These are phyloP conservation scores for Diaporthe helianthi DNA, from an alignment of 2,329 filamentous ascomycete genomes.

Conservation along the genomic window DNA sequence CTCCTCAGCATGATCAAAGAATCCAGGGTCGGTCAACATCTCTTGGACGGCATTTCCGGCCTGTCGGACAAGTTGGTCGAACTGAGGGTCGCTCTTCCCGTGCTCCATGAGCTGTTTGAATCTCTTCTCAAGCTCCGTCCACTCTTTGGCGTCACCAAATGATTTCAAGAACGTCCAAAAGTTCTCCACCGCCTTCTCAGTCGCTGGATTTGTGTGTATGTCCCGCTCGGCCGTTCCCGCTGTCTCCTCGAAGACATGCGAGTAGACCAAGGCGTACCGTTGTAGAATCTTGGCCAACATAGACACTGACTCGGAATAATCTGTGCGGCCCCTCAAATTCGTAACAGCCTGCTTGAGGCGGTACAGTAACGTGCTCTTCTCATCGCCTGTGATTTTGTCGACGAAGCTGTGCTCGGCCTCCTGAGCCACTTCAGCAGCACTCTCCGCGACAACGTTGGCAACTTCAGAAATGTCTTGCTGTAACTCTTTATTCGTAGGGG, in stretches of 20 bases:
- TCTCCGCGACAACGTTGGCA: slow-evolving; percentile 60
- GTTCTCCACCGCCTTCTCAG: slow-evolving; percentile 77
- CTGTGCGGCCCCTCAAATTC: slow-evolving; percentile 75
- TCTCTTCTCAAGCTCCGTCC: slow-evolving; percentile 74
- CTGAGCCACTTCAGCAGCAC: slow-evolving; percentile 57
- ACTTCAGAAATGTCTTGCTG: slow-evolving; percentile 63
- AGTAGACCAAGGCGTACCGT: slow-evolving; percentile 80
- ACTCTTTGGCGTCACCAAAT: slow-evolving; percentile 76
- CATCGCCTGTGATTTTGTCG: slow-evolving; percentile 75
- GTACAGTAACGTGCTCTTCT: slow-evolving; percentile 74
- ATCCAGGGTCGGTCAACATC: slow-evolving; percentile 84
- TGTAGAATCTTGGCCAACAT: slow-evolving; percentile 78
- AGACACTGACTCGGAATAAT: slow-evolving; percentile 88
- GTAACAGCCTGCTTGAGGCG: slow-evolving; percentile 79
- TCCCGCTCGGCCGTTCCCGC: slow-evolving; percentile 73
- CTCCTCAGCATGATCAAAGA: slow-evolving; percentile 76
- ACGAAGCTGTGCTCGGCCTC: slow-evolving; percentile 74
- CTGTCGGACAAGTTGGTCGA: slow-evolving; percentile 78
- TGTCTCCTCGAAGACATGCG: slow-evolving; percentile 73
- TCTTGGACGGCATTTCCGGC: slow-evolving; percentile 78
- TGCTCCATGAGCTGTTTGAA: slow-evolving; percentile 77
- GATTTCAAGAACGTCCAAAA: slow-evolving; percentile 83
- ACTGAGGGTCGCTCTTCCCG: slow-evolving; percentile 78
- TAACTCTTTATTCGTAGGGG: slow-evolving; percentile 69
- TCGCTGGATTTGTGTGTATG: slow-evolving; percentile 74